Evolutionary conservation across 306 rosid genomes (phyloP).

Genomic region (Quercus wislizeni): DNA sequence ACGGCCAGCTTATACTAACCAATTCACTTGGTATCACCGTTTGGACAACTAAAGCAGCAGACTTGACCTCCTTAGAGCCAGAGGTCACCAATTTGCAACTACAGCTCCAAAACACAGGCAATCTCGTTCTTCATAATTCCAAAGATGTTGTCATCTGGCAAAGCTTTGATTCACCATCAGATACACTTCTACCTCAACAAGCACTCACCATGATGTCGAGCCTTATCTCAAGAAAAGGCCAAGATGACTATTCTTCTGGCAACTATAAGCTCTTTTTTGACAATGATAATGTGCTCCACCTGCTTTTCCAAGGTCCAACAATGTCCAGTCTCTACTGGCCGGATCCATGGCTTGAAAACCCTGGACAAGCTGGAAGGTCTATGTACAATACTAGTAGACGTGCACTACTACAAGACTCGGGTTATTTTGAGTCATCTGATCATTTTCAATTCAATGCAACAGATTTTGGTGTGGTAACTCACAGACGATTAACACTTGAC

Average conservation of each 20-base stretch:
- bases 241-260: constrained; percentile 34
- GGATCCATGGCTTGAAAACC: not conserved
- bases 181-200: constrained; percentile 50
- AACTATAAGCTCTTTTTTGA: constrained; percentile 41
- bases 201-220: constrained; percentile 20
- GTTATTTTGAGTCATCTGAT: constrained; percentile 35
- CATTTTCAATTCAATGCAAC: not conserved
- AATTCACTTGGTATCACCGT: constrained; percentile 33
- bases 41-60: constrained; percentile 36
- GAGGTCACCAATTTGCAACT: not conserved
- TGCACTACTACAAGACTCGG: constrained; percentile 19
- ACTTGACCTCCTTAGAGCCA: not conserved
- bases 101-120: constrained; percentile 37
- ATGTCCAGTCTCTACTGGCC: constrained; percentile 43
- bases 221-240: constrained; percentile 27
- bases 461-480: not conserved
- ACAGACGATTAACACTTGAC: constrained; percentile 24
- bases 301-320: constrained; percentile 17
- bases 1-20: constrained; percentile 43
- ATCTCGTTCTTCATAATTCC: constrained; percentile 29
- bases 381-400: constrained; percentile 30
- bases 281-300: constrained; percentile 35
- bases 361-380: constrained; percentile 15
- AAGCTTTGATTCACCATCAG: constrained; percentile 51
- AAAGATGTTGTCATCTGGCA: constrained; percentile 36